Evolutionary conservation across 768 basidiomycete species (phyloP), one percentile per base, ranked within the genome.

Genomic region (Roridomyces roridus): DNA sequence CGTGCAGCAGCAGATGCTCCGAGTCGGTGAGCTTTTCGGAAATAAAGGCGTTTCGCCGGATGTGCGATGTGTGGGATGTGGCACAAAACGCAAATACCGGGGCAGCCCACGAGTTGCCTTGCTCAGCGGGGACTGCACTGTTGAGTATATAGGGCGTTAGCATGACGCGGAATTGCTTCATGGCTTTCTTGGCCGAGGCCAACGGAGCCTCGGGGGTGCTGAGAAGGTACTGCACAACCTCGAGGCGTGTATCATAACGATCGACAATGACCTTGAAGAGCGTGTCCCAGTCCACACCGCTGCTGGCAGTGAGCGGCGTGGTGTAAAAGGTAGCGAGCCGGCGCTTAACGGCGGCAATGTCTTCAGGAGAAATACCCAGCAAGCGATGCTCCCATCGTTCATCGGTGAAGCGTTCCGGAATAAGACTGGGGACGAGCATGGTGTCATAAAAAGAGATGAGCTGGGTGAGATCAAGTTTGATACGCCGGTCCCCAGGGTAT

Each of bases 211-310:
- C 36, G 11, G 45, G 49, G 29, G 60, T 51, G 31, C 72, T 69
- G 6, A 82, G 68, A 21, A 78, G 65, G 55, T 77, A 66, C 12
- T 66, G 72, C 8, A 77, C 55, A 18, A 74, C 54, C 49, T 81
- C 76, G 12, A 84, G 66, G n/a, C 81, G 66, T 17, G 71, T 72
- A 6, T 70, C 70, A 47, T 77, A 79, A 7, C 80, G 76, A 39
- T 80, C 71, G 4, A 71, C 67, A n/a, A 81, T 64, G 26, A 74
- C 70, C 10, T 71, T 68, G 12, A 72, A 59, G 31, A 80, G 65
- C 3, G 70, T 68, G 24, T 63, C 63, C 81, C 82, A 82, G 59
- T 83, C 79, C 3, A 81, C 51, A 0, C 70, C 72, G 46, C 74
- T 79, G 10, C 57, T 64, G 15, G 60, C n/a, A 21, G 37, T 26